Conservation (phyloP, 176 grass and related monocot genomes). For the Lolium rigidum region DNA sequence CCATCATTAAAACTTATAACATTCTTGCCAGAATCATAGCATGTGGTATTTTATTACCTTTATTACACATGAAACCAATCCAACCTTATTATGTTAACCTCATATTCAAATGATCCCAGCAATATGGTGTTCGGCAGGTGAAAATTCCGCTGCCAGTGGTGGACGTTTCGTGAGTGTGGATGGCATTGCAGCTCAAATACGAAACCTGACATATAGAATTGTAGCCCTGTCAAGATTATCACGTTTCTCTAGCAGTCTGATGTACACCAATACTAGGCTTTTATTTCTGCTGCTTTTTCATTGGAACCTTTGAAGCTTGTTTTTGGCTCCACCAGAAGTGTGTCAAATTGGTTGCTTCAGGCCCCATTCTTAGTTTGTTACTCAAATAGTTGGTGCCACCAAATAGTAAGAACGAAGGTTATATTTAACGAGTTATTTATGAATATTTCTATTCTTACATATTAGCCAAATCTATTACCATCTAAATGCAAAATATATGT, state of each 20-base stretch:
- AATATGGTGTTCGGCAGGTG: neutral
- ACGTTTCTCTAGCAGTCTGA: neutral
- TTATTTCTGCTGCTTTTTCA: slow-evolving; percentile 45
- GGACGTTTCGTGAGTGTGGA: slow-evolving; percentile 9
- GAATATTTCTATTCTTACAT: too few species aligned
- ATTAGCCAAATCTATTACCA: too few species aligned
- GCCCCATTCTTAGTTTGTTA: neutral
- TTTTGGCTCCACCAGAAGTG: slow-evolving; percentile 94
- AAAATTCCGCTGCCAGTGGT: neutral
- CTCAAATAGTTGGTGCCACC: neutral
- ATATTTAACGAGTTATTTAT: too few species aligned
- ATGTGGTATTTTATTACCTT: too few species aligned
- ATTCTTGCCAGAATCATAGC: neutral
- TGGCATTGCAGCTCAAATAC: slow-evolving; percentile 10
- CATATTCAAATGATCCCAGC: slow-evolving; percentile 7
- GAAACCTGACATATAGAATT: neutral
- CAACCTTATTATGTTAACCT: slow-evolving; percentile 22
- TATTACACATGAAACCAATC: slow-evolving; percentile 5
- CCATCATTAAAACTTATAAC: neutral
- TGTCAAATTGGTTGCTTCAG: slow-evolving; percentile 72
- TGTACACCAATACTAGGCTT: neutral
- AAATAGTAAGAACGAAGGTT: too few species aligned
- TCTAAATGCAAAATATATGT: too few species aligned
- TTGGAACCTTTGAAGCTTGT: slow-evolving; percentile 95
- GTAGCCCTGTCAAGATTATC: neutral